A percentile compares a stretch with the other conserved stretches of the same genome.
These are phyloP conservation scores for Entoloma clypeatum DNA, from an alignment of 1,284 basidiomycete genomes.

Conservation along the genomic window DNA sequence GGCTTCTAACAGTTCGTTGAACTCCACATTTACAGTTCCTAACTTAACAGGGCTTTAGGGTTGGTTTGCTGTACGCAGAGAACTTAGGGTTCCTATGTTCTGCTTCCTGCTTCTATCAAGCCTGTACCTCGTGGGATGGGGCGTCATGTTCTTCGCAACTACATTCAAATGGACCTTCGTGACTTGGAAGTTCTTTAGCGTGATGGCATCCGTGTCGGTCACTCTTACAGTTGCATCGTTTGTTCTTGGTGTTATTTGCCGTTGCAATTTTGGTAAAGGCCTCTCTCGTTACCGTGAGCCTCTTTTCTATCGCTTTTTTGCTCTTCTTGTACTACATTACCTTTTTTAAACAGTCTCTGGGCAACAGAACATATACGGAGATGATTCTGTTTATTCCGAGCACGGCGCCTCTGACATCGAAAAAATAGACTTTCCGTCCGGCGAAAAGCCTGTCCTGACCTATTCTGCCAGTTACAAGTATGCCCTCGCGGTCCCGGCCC, in stretches of 20 bases:
- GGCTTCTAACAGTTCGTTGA: constrained; percentile 53
- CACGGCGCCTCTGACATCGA: constrained; percentile 43
- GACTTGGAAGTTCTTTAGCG: constrained; percentile 70
- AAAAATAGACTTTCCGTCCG: constrained; percentile 64
- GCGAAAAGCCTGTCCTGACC: constrained; percentile 49
- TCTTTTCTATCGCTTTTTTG: background rate
- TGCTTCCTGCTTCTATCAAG: constrained; percentile 59
- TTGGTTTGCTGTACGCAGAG: constrained; percentile 70
- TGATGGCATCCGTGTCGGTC: constrained; percentile 58
- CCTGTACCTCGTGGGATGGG: constrained; percentile 62
- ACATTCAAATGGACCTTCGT: constrained; percentile 75
- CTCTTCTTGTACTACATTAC: constrained; percentile 6
- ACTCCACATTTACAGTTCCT: background rate
- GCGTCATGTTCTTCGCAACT: constrained; percentile 64
- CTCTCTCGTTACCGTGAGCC: constrained; percentile 62
- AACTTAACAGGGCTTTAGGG: constrained; percentile 40
- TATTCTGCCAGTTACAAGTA: constrained; percentile 48
- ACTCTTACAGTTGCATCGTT: constrained; percentile 52
- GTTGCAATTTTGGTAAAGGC: constrained; percentile 72
- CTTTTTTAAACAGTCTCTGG: constrained; percentile 44
- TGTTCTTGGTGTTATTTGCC: constrained; percentile 60
- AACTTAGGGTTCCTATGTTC: constrained; percentile 55
- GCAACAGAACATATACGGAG: constrained; percentile 49
- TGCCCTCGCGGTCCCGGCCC: constrained; percentile 35
- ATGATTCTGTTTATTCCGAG: constrained; percentile 43